Percentiles rank a stretch among this genome's conserved stretches.
These are phyloP conservation scores for Ochetophila trinervis DNA, from an alignment of 306 rosid species.

Conservation along the genomic window DNA sequence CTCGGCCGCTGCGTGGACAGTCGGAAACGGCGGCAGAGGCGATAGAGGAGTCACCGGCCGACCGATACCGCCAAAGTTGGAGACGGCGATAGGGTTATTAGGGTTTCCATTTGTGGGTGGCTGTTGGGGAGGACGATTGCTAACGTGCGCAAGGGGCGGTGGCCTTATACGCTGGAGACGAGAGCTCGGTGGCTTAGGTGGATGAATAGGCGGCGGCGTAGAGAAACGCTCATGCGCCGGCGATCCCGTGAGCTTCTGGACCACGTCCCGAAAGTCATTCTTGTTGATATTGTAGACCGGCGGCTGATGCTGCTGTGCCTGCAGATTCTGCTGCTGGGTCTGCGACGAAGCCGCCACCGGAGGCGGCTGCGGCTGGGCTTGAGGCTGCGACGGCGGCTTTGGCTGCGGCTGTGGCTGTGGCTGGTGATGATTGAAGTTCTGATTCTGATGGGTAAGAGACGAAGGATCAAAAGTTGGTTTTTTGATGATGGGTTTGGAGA, in stretches of 20 bases:
- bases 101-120: slow-evolving; percentile 23
- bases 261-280: slow-evolving; percentile 89
- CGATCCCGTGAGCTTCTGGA: slow-evolving; percentile 94
- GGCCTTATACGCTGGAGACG: slow-evolving; percentile 96
- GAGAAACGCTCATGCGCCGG: slow-evolving; percentile 86
- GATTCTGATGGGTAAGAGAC: slow-evolving; percentile 8
- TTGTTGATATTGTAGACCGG: slow-evolving; percentile 98
- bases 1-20: slow-evolving; percentile 85
- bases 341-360: slow-evolving; percentile 10
- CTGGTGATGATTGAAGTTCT: slow-evolving; percentile 21
- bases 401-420: slow-evolving; percentile 25
- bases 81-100: slow-evolving; percentile 24
- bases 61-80: slow-evolving; percentile 38
- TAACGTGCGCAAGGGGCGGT: slow-evolving; percentile 75
- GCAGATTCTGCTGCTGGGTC: slow-evolving; percentile 11
- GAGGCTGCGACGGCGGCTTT: neutral
- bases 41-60: slow-evolving; percentile 67
- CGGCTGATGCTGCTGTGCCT: slow-evolving; percentile 66
- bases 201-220: slow-evolving; percentile 70
- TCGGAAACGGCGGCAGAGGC: slow-evolving; percentile 85
- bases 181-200: slow-evolving; percentile 74
- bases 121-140: slow-evolving; percentile 51
- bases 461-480: slow-evolving; percentile 45
- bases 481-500: slow-evolving; percentile 62
- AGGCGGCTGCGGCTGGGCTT: slow-evolving; percentile 6